A percentile compares a stretch with the other conserved stretches of the same genome.
phyloP scores from a whole-genome alignment of 1,284 basidiomycete genomes.

The Boletus sp. region DNA sequence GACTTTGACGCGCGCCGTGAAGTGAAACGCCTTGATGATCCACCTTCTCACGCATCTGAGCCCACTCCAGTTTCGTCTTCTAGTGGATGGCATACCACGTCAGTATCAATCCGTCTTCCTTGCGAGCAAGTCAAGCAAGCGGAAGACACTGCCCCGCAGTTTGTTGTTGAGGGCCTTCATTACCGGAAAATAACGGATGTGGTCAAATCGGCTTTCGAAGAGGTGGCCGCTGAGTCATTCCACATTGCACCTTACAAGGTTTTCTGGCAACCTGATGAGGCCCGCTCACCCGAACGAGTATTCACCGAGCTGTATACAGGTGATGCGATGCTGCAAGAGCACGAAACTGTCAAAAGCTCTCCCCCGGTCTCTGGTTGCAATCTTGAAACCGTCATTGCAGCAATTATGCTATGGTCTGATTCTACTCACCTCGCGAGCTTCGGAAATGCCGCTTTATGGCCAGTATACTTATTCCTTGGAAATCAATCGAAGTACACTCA shows the following conservation, averaged over 20 bases:
- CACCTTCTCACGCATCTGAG: too few species aligned
- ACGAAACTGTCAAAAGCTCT: not conserved
- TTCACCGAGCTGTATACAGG: not conserved
- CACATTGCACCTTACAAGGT: not conserved
- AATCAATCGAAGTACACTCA: not conserved
- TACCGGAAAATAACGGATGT: not conserved
- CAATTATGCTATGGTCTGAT: not conserved
- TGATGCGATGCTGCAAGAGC: not conserved
- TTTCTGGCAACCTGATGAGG: not conserved
- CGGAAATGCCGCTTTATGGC: not conserved
- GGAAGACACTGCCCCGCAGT: not conserved
- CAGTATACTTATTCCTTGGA: not conserved
- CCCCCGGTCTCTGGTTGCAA: not conserved
- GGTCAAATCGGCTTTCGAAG: not conserved
- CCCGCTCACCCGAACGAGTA: not conserved
- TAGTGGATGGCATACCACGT: not conserved
- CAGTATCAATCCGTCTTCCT: too few species aligned
- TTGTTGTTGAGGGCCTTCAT: not conserved
- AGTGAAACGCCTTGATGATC: too few species aligned
- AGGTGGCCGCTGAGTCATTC: not conserved
- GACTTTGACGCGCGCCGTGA: too few species aligned
- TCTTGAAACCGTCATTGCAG: not conserved
- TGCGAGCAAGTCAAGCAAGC: not conserved
- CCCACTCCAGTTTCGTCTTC: too few species aligned
- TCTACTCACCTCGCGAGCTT: not conserved